These are phyloP conservation scores for Trifolium pratense DNA, from an alignment of 306 rosid species.

Conservation along the genomic window DNA sequence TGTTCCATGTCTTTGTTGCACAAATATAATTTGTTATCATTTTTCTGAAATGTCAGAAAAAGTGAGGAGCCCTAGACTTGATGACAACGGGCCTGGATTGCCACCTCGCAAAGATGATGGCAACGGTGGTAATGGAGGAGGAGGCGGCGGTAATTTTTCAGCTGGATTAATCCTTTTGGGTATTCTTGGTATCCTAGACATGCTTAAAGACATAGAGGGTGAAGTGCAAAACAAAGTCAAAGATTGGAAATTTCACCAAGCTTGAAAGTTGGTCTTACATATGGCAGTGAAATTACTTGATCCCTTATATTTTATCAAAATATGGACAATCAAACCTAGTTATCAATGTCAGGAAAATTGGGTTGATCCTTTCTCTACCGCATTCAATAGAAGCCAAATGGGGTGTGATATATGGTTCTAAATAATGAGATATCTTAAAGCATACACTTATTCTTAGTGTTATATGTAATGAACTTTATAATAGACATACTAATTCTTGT, in stretches of 20 bases:
- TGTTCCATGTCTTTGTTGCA: not conserved
- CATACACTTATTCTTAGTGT: not conserved
- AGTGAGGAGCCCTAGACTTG: slow-evolving; percentile 68
- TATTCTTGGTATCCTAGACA: slow-evolving; percentile 76
- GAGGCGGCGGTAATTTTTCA: slow-evolving; percentile 73
- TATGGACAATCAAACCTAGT: not conserved
- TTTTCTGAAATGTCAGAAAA: slow-evolving; percentile 66
- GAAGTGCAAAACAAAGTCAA: slow-evolving; percentile 57
- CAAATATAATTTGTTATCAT: slow-evolving; percentile 3
- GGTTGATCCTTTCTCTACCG: no score
- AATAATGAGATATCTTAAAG: not conserved
- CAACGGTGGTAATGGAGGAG: slow-evolving; percentile 79
- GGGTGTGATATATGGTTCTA: not conserved
- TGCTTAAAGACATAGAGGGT: slow-evolving; percentile 79
- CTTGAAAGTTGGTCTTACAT: not conserved
- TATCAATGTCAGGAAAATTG: not conserved
- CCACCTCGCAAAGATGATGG: slow-evolving; percentile 75
- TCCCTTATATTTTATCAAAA: not conserved
- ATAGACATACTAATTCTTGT: not conserved
- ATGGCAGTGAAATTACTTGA: not conserved
- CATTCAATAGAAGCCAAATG: not conserved
- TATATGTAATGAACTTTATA: not conserved
- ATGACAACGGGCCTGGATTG: slow-evolving; percentile 69
- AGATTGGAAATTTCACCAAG: slow-evolving; percentile 32
- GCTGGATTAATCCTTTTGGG: slow-evolving; percentile 83